A percentile compares a stretch with the other conserved stretches of the same genome.
Evolutionary conservation across 495 filamentous ascomycete species (phyloP).

Genomic region (Tuber umbilicatum): DNA sequence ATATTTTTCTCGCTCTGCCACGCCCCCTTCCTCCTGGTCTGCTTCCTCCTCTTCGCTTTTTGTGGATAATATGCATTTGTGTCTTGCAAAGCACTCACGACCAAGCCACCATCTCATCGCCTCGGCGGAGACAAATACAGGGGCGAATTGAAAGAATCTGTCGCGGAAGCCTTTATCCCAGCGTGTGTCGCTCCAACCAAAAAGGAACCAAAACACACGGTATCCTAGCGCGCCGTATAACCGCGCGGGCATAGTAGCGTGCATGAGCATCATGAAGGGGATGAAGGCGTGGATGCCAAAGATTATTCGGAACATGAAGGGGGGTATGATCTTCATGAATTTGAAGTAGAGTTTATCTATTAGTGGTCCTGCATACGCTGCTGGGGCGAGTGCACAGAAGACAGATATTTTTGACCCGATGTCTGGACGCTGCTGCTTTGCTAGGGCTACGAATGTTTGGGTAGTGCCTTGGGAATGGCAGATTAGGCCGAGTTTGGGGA

Average conservation of each 20-base stretch:
- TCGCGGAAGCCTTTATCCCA: slow-evolving; percentile 79
- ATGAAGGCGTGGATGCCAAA: slow-evolving; percentile 96
- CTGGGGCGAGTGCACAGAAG: slow-evolving; percentile 87
- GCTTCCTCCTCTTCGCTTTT: slow-evolving; percentile 51
- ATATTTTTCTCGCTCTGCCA: slow-evolving; percentile 34
- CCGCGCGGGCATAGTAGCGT: slow-evolving; percentile 53
- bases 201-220: slow-evolving; percentile 81
- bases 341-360: slow-evolving; percentile 85
- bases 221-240: slow-evolving; percentile 86
- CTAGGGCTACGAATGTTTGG: slow-evolving; percentile 78
- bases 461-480: slow-evolving; percentile 91
- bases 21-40: slow-evolving; percentile 59
- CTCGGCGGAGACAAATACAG: slow-evolving; percentile 83
- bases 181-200: slow-evolving; percentile 76
- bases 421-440: slow-evolving; percentile 87
- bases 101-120: slow-evolving; percentile 97
- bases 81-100: slow-evolving; percentile 78
- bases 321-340: slow-evolving; percentile 77
- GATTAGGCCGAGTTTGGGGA: slow-evolving; percentile 73
- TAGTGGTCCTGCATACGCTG: slow-evolving; percentile 81
- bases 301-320: slow-evolving; percentile 66
- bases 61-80: slow-evolving; percentile 70
- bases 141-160: slow-evolving; percentile 86
- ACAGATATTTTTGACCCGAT: slow-evolving; percentile 77
- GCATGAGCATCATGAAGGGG: slow-evolving; percentile 88